These are phyloP conservation scores for Albophoma yamanashiensis DNA, from an alignment of 2,329 filamentous ascomycete species.

Conservation along the genomic window DNA sequence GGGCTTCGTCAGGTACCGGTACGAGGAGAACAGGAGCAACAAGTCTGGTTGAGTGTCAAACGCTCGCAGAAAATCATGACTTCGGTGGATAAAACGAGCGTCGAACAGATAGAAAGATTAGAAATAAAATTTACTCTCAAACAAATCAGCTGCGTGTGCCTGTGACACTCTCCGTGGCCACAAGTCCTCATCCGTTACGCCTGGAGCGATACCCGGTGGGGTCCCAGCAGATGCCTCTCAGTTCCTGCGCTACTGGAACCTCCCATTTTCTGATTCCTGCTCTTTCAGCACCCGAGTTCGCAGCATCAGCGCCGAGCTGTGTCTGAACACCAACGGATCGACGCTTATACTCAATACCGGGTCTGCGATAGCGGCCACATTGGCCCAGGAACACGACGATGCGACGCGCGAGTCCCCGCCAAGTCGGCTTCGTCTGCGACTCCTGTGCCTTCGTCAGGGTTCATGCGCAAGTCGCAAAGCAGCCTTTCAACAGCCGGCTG, in stretches of 20 bases:
- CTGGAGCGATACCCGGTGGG: not conserved
- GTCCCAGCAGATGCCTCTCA: not conserved
- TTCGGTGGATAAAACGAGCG: not conserved
- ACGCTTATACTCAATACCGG: not conserved
- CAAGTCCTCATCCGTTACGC: not conserved
- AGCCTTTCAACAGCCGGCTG: conserved; percentile 12
- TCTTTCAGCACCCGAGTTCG: not conserved
- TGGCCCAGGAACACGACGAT: conserved; percentile 13
- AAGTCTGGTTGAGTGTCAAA: not conserved
- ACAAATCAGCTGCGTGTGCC: not conserved
- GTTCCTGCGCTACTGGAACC: not conserved
- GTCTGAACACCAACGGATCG: not conserved
- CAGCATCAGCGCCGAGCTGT: not conserved
- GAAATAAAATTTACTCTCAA: not conserved
- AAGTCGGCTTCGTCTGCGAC: conserved; percentile 30
- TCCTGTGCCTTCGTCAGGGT: conserved; percentile 27
- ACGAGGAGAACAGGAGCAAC: not conserved
- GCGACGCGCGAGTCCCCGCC: conserved; percentile 23
- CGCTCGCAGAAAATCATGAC: not conserved
- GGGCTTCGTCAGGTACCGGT: not conserved
- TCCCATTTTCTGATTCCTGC: not conserved
- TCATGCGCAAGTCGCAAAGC: conserved; percentile 12
- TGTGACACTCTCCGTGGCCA: not conserved
- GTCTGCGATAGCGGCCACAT: not conserved
- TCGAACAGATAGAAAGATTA: not conserved